A percentile compares a stretch with the other conserved stretches of the same genome.
Evolutionary conservation across 2,329 filamentous ascomycete species (phyloP).

Genomic region (Curvularia eragrostidis): DNA sequence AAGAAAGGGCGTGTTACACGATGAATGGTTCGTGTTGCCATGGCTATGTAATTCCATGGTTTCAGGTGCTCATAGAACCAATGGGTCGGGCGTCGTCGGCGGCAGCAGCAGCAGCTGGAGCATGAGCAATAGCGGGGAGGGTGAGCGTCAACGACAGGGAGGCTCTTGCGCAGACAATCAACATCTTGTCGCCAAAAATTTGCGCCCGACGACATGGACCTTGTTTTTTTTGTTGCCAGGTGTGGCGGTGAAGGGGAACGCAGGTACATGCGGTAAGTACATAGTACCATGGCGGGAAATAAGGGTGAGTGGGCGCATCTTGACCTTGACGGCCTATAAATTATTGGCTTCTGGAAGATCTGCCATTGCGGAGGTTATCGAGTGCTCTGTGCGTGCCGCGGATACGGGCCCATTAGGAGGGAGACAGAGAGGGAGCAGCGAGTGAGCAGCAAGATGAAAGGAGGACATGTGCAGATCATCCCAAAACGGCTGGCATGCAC

Average conservation of each 20-base stretch:
- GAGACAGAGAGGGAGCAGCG: neutral
- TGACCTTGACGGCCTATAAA: neutral
- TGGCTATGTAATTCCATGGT: neutral
- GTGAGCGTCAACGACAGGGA: neutral
- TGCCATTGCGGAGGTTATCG: constrained; percentile 25
- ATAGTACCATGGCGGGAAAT: neutral
- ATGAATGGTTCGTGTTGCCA: neutral
- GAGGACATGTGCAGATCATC: constrained; percentile 13
- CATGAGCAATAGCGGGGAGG: neutral
- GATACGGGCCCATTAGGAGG: neutral
- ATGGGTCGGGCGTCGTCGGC: neutral
- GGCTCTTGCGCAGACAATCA: neutral
- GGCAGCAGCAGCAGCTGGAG: neutral
- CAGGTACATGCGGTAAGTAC: neutral
- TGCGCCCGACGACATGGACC: constrained; percentile 6
- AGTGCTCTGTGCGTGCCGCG: constrained; percentile 31
- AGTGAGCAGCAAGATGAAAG: constrained; percentile 26
- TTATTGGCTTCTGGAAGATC: constrained; percentile 31
- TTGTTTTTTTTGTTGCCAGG: constrained; percentile 2
- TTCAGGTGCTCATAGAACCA: neutral
- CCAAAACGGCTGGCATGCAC: neutral
- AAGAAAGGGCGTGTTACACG: neutral
- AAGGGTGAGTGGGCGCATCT: constrained; percentile 19
- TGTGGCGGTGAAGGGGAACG: constrained; percentile 32
- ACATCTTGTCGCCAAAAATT: constrained; percentile 10